Evolutionary conservation across 495 filamentous ascomycete species (phyloP).

Genomic region (Penicillium antarcticum): DNA sequence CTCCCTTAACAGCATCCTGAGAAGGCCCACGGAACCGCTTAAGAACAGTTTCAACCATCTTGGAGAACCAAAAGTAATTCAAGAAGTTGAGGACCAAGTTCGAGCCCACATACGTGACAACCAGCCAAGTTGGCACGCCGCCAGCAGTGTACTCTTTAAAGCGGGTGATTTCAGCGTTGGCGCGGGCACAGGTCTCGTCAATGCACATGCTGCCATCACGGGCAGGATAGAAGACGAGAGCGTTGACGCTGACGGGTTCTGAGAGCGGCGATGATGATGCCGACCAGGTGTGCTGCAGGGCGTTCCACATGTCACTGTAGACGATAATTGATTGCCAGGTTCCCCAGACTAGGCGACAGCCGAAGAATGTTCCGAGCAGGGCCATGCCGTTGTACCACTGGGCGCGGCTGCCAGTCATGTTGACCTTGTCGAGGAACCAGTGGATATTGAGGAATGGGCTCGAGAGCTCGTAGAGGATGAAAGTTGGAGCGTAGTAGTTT

Average conservation of each 20-base stretch:
- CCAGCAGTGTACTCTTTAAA: slow-evolving; percentile 43
- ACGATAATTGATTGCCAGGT: slow-evolving; percentile 75
- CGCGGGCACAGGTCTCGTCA: slow-evolving; percentile 32
- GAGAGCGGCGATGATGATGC: slow-evolving; percentile 19
- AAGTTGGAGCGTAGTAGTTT: slow-evolving; percentile 86
- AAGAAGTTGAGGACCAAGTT: slow-evolving; percentile 81
- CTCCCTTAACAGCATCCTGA: slow-evolving; percentile 1
- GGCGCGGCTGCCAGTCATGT: slow-evolving; percentile 77
- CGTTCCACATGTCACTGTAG: slow-evolving; percentile 75
- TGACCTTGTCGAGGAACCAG: slow-evolving; percentile 98
- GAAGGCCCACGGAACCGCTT: slow-evolving; percentile 70
- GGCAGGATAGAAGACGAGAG: slow-evolving; percentile 32
- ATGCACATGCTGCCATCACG: slow-evolving; percentile 31
- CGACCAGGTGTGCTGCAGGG: slow-evolving; percentile 49
- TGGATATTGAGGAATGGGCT: slow-evolving; percentile 93
- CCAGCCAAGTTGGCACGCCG: slow-evolving; percentile 76
- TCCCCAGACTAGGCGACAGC: slow-evolving; percentile 87
- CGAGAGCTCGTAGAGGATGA: slow-evolving; percentile 98
- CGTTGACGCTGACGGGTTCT: slow-evolving; percentile 29
- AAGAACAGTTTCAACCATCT: slow-evolving; percentile 90
- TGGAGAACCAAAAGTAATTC: slow-evolving; percentile 95
- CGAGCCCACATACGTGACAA: slow-evolving; percentile 65
- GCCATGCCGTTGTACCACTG: slow-evolving; percentile 87
- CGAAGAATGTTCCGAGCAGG: slow-evolving; percentile 68
- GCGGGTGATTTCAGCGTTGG: slow-evolving; percentile 48